A percentile compares a stretch with the other conserved stretches of the same genome.
Conservation (phyloP, 1,139 yeast genomes). For the Candida glucosophila region DNA sequence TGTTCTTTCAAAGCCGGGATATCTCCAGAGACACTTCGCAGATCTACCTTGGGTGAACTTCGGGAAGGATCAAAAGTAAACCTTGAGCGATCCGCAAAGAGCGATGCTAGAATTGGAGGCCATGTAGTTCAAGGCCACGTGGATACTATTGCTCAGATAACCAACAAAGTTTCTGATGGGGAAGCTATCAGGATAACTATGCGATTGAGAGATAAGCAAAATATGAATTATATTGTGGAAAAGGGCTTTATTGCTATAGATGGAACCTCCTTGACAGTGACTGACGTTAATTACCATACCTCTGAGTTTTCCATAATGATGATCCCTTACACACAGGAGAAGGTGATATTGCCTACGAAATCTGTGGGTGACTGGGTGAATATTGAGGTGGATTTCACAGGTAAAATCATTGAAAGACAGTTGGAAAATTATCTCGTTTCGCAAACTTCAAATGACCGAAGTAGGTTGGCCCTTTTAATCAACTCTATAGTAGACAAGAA, state of each 20-base stretch:
- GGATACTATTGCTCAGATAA: slow-evolving; percentile 75
- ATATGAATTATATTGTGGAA: slow-evolving; percentile 74
- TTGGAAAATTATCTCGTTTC: slow-evolving; percentile 47
- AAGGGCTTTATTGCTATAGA: slow-evolving; percentile 90
- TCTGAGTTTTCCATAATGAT: slow-evolving; percentile 76
- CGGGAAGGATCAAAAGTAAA: slow-evolving; percentile 58
- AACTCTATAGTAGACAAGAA: slow-evolving; percentile 45
- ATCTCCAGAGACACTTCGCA: slow-evolving; percentile 84
- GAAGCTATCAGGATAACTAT: slow-evolving; percentile 76
- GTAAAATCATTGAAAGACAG: slow-evolving; percentile 85
- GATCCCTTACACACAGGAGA: slow-evolving; percentile 83
- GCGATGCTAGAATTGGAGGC: slow-evolving; percentile 89
- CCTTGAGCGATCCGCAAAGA: slow-evolving; percentile 78
- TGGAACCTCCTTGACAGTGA: slow-evolving; percentile 90
- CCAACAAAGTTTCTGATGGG: slow-evolving; percentile 50
- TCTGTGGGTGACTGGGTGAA: slow-evolving; percentile 60
- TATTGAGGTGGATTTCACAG: slow-evolving; percentile 90
- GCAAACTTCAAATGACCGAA: slow-evolving; percentile 40
- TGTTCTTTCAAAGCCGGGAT: slow-evolving; percentile 76
- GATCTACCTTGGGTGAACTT: slow-evolving; percentile 66
- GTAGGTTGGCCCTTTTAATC: slow-evolving; percentile 35
- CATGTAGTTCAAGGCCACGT: slow-evolving; percentile 98
- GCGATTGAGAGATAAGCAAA: slow-evolving; percentile 54
- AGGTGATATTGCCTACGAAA: slow-evolving; percentile 68
- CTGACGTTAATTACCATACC: slow-evolving; percentile 53